phyloP scores from a whole-genome alignment of 1,284 basidiomycete genomes.

The Irpex lacteus region DNA sequence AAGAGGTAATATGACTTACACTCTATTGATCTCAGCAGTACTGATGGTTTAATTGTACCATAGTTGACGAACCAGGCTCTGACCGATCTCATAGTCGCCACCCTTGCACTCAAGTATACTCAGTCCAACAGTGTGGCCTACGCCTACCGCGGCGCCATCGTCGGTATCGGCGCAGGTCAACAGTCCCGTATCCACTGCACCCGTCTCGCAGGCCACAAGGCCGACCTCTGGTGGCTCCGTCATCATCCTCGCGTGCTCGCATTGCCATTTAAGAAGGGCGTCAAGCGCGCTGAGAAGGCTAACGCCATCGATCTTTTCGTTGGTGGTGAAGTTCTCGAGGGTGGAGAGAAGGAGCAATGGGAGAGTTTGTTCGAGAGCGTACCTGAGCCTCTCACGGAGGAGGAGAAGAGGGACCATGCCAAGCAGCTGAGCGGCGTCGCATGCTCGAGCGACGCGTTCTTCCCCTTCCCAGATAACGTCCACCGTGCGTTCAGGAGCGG shows the following conservation, averaged over 20 bases:
- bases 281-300: slow-evolving; percentile 96
- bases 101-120: slow-evolving; percentile 97
- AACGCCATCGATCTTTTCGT: slow-evolving; percentile 99
- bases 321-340: slow-evolving; percentile 85
- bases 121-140: slow-evolving; percentile 99
- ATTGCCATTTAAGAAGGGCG: slow-evolving; percentile 95
- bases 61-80: slow-evolving; percentile 74
- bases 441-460: slow-evolving; percentile 97
- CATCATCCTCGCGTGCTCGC: slow-evolving; percentile 92
- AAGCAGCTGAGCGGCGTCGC: slow-evolving; percentile 78
- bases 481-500: slow-evolving; percentile 91
- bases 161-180: slow-evolving; percentile 97
- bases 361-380: slow-evolving; percentile 82
- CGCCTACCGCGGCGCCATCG: slow-evolving; percentile 88
- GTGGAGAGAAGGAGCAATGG: slow-evolving; percentile 89
- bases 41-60: not conserved
- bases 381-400: slow-evolving; percentile 65
- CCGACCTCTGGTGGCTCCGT: slow-evolving; percentile 99
- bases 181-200: slow-evolving; percentile 99
- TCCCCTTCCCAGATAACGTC: slow-evolving; percentile 99
- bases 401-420: slow-evolving; percentile 78
- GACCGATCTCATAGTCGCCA: slow-evolving; percentile 91
- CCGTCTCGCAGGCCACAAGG: slow-evolving; percentile 94
- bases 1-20: slow-evolving; percentile 48
- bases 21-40: not conserved